Base-by-base conservation (phyloP, 176 grass and related monocot species). In the Avena sativa region DNA sequence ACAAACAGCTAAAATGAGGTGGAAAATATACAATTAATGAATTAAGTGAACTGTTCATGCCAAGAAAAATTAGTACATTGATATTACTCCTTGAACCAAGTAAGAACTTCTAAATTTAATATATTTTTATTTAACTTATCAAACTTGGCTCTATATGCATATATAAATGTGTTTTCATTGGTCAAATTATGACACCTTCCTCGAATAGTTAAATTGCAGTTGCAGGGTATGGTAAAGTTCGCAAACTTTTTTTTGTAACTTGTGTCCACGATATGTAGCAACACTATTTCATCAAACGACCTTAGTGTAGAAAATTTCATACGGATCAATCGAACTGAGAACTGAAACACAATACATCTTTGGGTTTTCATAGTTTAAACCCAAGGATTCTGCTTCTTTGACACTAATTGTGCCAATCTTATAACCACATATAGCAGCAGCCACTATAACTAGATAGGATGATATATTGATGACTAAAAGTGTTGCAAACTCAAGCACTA, bases 301-400 rank as follows among this genome's bases (percentile, higher is more conserved):
- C 25, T 66, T 49, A 74, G 57, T 84, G 55, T 71, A 84, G 23
- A 50, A 46, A 84, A 63, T 2, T 50, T 75, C 71, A 64, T 76
- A 61, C 2, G 57, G 57, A 74, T 74, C 13, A 57, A 15, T 58
- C 25, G 9, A 73, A 83, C 13, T 44, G 67, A 56, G 30, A 59
- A 83, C 36, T 83, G 49, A 23, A 72, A 46, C 49, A 3, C 50
- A 46, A 17, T 71, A 36, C 52, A 46, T 58, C 16, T 83, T 16
- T 9, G 4, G 8, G 32, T 20, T 58, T 47, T 73, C 8, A 60
- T 73, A 83, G 68, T 47, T 28, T 40, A 74, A 71, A 25, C 68
- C 30, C 40, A 72, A 47, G 67, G 52, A 84, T 74, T 84, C 13
- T 26, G 36, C 15, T 74, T 48, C 53, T 12, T 59, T 46, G 19